Base-by-base conservation (phyloP, 192 early-diverging fungal genomes). In the Backusella tarrabulga region DNA sequence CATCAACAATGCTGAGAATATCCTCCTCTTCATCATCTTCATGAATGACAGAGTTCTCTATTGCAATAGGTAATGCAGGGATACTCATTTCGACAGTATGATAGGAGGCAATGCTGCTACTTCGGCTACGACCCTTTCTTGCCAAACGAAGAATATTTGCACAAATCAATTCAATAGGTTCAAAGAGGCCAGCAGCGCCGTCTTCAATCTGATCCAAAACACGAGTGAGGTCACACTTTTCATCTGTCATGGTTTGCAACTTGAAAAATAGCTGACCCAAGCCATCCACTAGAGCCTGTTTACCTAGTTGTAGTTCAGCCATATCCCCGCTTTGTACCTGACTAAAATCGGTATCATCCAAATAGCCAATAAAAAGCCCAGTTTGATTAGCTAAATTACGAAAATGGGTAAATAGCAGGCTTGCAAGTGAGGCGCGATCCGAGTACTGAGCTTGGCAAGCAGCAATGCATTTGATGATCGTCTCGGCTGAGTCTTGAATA, bases 381-480 rank as follows among this genome's bases (percentile, higher is more conserved):
- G 76, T 71, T 29, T 79, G 75, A 46, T 73, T 79, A 17, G 78
- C 76, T 3, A 83, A 50, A 32, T 76, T 76, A 9, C 81, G 77
- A 74, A 79, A 83, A 50, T 83, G 81, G 19, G 81, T 79, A 68
- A 83, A 74, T 34, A 79, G 32, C 1, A 69, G 75, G 21, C 75
- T 73, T 4, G 75, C 74, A 2, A 77, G 42, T 6, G 76, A 41
- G 15, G 41, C 19, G 9, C 29, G 34, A 29, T 68, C 26, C 9
- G 34, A 26, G 19, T 71, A 26, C 14, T 75, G 52, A 32, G 29
- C 23, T 35, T 42, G 56, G 1, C 19, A 19, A 29, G 56, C 32
- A 1, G 32, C 32, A 36, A 77, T 41, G 19, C 71, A 63, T 52
- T n/a, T 32, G 4, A 66, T 29, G 26, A 77, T 77, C 7, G 76